Evolutionary conservation across 129 eudicot species (phyloP), one percentile per base, ranked within the genome.

Genomic region (Flaveria trinervia): DNA sequence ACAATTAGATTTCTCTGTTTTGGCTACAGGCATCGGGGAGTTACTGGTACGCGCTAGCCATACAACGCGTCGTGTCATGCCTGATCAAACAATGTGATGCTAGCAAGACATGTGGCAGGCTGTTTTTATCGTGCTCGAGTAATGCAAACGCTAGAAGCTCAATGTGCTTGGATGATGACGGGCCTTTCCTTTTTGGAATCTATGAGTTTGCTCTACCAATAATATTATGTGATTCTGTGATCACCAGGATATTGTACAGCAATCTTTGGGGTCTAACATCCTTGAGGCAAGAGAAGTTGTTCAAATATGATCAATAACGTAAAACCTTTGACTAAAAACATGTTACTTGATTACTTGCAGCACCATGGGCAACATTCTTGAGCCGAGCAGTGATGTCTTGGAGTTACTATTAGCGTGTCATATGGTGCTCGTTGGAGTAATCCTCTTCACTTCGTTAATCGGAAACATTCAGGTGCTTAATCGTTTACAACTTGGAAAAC

Each of bases 331-430:
- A 44, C 46, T 64, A 7, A 30, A 28, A 61, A 25, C 41, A 26
- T 55, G 15, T 57, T 71, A n/a, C 65, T 49, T 71, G 30, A 45
- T 55, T 57, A 12, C 59, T 39, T 74, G 70, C 62, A 87, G 91
- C 86, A 84, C 91, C 16, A 78, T 84, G 84, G 91, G 88, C 65
- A 87, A 87, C 54, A 68, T 78, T 84, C 82, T 87, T 7, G 86
- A 84, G 72, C 91, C 91, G 0, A 78, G 76, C 6, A 84, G 69
- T 30, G 72, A 84, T 1, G 3, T 70, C 4, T 30, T 67, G 45
- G 83, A 87, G 64, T 77, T 82, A 52, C 9, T 79, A 17, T 75
- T 87, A 65, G 33, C 84, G 23, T 52, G 71, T 60, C 71, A 33
- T 71, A 79, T 84, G 86, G 86, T 81, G 79, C 59, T 84, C 13